Percentiles rank a stretch among this genome's conserved stretches.
phyloP scores from a whole-genome alignment of 2,329 filamentous ascomycete genomes.

The Exophiala oligosperma region DNA sequence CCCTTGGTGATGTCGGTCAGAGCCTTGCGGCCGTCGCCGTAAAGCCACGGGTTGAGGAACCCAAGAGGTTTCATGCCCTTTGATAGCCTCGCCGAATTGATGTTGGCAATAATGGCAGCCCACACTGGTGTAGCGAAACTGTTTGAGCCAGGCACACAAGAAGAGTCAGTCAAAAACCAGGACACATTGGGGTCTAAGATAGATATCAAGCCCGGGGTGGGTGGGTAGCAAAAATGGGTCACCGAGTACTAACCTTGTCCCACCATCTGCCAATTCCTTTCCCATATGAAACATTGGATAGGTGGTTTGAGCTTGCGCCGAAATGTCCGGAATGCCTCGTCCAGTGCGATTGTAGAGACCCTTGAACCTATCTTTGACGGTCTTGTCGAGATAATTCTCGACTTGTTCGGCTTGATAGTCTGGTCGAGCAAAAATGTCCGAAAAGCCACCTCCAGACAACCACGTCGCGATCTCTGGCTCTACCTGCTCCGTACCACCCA shows the following conservation, averaged over 20 bases:
- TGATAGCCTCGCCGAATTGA: constrained; percentile 63
- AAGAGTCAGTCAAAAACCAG: neutral
- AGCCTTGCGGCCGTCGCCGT: constrained; percentile 11
- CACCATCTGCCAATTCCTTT: neutral
- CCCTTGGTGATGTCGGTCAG: constrained; percentile 34
- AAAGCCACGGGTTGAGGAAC: constrained; percentile 24
- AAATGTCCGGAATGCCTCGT: constrained; percentile 8
- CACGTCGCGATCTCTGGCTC: constrained; percentile 50
- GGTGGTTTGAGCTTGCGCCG: constrained; percentile 44
- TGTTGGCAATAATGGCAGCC: constrained; percentile 61
- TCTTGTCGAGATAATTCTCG: constrained; percentile 43
- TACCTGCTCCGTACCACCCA: constrained; percentile 59
- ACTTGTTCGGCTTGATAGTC: constrained; percentile 49
- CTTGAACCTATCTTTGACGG: constrained; percentile 40
- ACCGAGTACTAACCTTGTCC: constrained; percentile 2
- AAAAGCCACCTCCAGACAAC: constrained; percentile 57
- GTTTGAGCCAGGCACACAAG: neutral
- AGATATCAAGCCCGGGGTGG: no score
- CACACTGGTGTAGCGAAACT: constrained; percentile 56
- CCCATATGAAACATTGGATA: constrained; percentile 44
- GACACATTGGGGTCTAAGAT: no score
- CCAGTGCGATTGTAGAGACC: constrained; percentile 40
- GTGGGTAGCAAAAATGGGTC: neutral
- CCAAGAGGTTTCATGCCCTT: constrained; percentile 28
- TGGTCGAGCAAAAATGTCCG: constrained; percentile 50